These are phyloP conservation scores for Hyparrhenia diplandra DNA, from an alignment of 176 grass and related monocot genomes.

Conservation along the genomic window DNA sequence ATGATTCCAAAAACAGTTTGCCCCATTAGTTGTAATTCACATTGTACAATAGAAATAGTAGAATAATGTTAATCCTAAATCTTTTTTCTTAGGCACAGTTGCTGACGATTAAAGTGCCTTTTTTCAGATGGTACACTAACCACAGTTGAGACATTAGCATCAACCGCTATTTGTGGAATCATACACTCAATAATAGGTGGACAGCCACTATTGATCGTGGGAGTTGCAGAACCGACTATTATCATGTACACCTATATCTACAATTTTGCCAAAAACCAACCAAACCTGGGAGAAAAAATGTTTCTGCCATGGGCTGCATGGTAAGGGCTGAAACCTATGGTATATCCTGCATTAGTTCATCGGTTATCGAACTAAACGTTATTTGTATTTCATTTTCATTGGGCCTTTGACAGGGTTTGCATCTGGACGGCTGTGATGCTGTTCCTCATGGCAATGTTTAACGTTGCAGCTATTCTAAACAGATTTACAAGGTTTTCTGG, in stretches of 20 bases:
- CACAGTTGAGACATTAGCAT: slow-evolving; percentile 75
- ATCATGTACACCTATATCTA: slow-evolving; percentile 86
- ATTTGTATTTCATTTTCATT: slow-evolving; percentile 11
- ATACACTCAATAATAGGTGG: slow-evolving; percentile 74
- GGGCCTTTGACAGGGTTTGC: slow-evolving; percentile 57
- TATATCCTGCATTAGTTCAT: background rate
- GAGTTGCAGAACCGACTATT: slow-evolving; percentile 80
- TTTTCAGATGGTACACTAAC: slow-evolving; percentile 68
- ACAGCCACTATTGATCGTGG: slow-evolving; percentile 77
- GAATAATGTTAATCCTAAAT: background rate
- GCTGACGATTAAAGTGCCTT: slow-evolving; percentile 3
- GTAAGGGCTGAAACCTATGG: slow-evolving; percentile 34
- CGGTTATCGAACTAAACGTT: slow-evolving; percentile 9
- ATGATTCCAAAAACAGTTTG: no score
- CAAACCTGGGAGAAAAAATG: slow-evolving; percentile 45
- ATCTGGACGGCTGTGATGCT: slow-evolving; percentile 75
- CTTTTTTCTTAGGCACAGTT: background rate
- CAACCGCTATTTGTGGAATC: slow-evolving; percentile 72
- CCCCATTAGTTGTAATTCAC: background rate
- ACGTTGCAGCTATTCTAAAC: slow-evolving; percentile 61
- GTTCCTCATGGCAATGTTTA: slow-evolving; percentile 68
- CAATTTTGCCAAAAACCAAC: slow-evolving; percentile 63
- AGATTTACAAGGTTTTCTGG: slow-evolving; percentile 91
- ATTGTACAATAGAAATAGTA: background rate
- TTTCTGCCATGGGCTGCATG: slow-evolving; percentile 86